Conservation (phyloP, 176 grass and related monocot species). For the Rhynchospora breviuscula region DNA sequence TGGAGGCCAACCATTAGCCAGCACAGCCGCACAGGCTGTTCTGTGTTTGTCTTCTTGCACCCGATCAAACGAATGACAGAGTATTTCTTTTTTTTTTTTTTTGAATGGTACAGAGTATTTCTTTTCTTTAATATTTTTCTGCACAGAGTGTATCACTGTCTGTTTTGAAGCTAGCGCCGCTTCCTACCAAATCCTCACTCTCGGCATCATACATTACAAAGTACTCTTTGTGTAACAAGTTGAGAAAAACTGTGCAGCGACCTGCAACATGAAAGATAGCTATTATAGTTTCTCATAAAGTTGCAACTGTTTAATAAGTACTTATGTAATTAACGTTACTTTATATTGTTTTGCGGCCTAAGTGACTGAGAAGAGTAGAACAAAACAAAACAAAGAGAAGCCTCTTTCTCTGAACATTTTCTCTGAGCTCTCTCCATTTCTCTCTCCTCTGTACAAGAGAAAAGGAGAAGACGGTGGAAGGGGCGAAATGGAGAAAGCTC, state of each 20-base stretch:
- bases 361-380: neutral
- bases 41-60: neutral
- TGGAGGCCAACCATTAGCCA: neutral
- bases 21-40: neutral
- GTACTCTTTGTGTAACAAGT: neutral
- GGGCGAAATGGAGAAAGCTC: slow-evolving; percentile 64
- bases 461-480: neutral
- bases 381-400: neutral
- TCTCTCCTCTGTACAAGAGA: neutral
- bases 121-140: neutral
- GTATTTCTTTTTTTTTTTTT: neutral
- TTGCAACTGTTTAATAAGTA: neutral
- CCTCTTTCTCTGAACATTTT: neutral
- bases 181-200: neutral
- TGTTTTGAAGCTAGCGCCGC: slow-evolving; percentile 20
- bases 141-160: slow-evolving; percentile 11
- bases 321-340: neutral
- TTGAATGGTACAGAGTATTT: neutral
- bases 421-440: neutral
- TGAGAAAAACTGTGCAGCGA: neutral
- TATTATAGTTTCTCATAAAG: neutral
- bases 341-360: neutral
- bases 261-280: neutral
- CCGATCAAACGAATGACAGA: neutral
- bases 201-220: neutral